phyloP scores from a whole-genome alignment of 352 stramenopile species.

The Globisporangium abappressorium region DNA sequence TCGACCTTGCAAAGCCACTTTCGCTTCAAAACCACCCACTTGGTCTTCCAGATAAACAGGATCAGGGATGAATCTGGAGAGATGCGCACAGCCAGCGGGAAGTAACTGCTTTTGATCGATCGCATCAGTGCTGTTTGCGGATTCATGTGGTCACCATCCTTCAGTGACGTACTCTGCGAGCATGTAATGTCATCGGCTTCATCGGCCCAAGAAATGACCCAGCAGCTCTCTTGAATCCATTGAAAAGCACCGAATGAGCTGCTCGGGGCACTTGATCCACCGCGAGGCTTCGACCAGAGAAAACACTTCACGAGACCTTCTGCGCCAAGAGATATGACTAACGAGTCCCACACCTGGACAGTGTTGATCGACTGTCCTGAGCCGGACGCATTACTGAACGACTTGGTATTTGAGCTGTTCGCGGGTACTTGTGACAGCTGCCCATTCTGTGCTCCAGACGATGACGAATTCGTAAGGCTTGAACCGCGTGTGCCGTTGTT shows the following conservation, averaged over 20 bases:
- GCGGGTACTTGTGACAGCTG: not conserved
- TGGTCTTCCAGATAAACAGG: conserved; percentile 76
- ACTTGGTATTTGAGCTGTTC: conserved; percentile 7
- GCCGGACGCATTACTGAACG: conserved; percentile 6
- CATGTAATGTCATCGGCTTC: conserved; percentile 83
- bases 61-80: conserved; percentile 59
- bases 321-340: conserved; percentile 71
- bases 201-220: conserved; percentile 83
- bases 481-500: conserved; percentile 2
- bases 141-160: conserved; percentile 82
- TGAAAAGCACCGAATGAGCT: conserved; percentile 31
- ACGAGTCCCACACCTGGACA: conserved; percentile 51
- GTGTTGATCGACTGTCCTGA: not conserved
- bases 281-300: conserved; percentile 69
- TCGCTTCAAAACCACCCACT: conserved; percentile 74
- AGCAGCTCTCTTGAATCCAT: conserved; percentile 78
- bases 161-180: conserved; percentile 77
- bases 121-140: conserved; percentile 75
- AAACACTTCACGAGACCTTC: conserved; percentile 82
- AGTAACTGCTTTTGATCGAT: conserved; percentile 80
- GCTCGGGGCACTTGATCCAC: conserved; percentile 10
- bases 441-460: not conserved
- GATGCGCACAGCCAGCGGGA: conserved; percentile 53
- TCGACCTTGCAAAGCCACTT: conserved; percentile 71
- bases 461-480: conserved; percentile 9